Percentiles rank a stretch among this genome's conserved stretches.
Conservation (phyloP, 2,329 filamentous ascomycete species). For the Calonectria ilicicola region DNA sequence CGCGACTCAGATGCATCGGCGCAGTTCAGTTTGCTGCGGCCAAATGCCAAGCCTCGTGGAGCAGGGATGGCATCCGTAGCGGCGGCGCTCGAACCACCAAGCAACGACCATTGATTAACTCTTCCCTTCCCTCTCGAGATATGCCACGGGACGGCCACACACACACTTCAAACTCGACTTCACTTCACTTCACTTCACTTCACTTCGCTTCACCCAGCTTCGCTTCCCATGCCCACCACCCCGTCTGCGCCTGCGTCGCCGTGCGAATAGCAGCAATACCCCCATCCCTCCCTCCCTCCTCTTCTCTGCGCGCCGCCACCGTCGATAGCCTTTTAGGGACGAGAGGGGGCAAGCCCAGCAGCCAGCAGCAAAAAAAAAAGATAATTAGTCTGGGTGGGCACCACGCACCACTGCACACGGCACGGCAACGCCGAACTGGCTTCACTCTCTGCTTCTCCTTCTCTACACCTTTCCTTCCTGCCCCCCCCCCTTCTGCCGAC, state of each 20-base stretch:
- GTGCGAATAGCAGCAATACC: background rate
- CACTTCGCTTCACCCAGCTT: background rate
- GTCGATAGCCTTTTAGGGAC: background rate
- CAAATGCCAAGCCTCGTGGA: conserved; percentile 39
- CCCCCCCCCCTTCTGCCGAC: background rate
- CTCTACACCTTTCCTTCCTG: background rate
- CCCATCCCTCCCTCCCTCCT: no score
- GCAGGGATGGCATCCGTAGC: conserved; percentile 35
- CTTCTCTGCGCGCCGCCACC: background rate
- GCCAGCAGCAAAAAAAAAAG: background rate
- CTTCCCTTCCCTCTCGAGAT: background rate
- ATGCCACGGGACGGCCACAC: background rate
- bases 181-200: no score
- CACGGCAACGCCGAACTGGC: background rate
- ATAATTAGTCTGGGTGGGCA: conserved; percentile 2
- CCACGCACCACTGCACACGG: conserved; percentile 4
- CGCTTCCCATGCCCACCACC: background rate
- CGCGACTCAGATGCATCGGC: conserved; percentile 7
- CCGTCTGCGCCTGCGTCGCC: background rate
- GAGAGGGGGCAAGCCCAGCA: background rate
- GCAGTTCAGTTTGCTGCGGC: conserved; percentile 24
- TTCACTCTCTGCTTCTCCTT: background rate
- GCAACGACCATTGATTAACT: conserved; percentile 9
- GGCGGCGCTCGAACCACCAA: conserved; percentile 32
- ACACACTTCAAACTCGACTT: no score